These are phyloP conservation scores for Phascolomyces articulosus DNA, from an alignment of 371 early-diverging fungal genomes.

Conservation along the genomic window DNA sequence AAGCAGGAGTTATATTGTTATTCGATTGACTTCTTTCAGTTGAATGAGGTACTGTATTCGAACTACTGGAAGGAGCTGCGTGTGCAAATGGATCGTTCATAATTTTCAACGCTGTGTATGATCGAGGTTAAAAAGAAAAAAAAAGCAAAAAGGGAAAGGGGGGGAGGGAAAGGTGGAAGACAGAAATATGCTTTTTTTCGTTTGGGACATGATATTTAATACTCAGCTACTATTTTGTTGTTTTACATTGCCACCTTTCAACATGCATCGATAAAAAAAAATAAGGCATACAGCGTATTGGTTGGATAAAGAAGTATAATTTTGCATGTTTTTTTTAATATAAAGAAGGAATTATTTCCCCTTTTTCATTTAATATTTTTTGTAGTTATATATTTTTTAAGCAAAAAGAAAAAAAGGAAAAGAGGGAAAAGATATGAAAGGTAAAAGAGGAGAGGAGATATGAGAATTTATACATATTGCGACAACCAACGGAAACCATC, in stretches of 20 bases:
- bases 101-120: neutral
- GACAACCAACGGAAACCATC: constrained; percentile 96
- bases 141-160: constrained; percentile 2
- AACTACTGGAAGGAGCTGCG: neutral
- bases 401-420: no score
- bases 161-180: neutral
- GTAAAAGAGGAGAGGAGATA: neutral
- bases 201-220: no score
- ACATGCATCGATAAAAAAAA: no score
- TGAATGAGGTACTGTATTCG: neutral
- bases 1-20: neutral
- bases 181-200: neutral
- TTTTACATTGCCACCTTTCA: no score
- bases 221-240: no score
- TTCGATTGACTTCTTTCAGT: neutral
- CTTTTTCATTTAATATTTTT: no score
- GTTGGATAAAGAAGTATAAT: no score
- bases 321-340: no score
- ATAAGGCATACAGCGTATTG: no score
- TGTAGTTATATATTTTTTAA: no score
- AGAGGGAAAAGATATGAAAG: neutral
- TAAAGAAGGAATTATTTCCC: no score
- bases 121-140: neutral
- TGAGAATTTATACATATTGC: constrained; percentile 73
- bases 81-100: constrained; percentile 3